phyloP scores from a whole-genome alignment of 2,329 filamentous ascomycete genomes.

The Mollisiaceae sp. region DNA sequence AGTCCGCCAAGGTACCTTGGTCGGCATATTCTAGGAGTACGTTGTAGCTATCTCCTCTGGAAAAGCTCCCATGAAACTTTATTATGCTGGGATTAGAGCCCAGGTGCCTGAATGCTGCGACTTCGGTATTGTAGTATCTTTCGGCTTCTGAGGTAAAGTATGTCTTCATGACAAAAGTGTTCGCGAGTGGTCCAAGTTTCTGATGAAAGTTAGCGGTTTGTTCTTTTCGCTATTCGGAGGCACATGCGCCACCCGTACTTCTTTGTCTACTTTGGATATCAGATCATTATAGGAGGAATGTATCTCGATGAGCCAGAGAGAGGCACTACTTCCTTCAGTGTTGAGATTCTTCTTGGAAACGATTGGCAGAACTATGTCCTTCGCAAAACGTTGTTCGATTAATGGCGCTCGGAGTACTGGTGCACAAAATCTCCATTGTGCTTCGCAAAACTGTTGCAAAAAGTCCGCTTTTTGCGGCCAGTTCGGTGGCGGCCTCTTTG shows the following conservation, averaged over 20 bases:
- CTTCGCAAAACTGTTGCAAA: constrained; percentile 35
- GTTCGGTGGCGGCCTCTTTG: not conserved
- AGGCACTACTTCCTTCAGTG: too few species aligned
- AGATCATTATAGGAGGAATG: too few species aligned
- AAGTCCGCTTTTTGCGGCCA: constrained; percentile 28
- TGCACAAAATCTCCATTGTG: constrained; percentile 39
- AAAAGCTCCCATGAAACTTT: constrained; percentile 34
- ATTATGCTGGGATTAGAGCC: constrained; percentile 31
- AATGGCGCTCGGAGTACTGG: constrained; percentile 22
- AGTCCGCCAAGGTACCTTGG: constrained; percentile 40
- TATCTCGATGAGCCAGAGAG: too few species aligned
- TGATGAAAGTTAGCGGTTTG: not conserved
- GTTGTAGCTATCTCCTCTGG: constrained; percentile 36
- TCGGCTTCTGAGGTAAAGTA: constrained; percentile 31
- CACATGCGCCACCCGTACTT: constrained; percentile 32
- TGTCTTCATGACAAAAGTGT: constrained; percentile 38
- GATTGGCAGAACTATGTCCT: constrained; percentile 37
- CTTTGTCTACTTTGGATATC: constrained; percentile 19
- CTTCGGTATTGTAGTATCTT: constrained; percentile 35
- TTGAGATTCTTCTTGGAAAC: constrained; percentile 23
- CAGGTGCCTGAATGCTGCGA: constrained; percentile 33
- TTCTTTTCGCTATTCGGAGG: constrained; percentile 33
- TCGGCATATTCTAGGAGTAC: constrained; percentile 45
- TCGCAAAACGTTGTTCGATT: constrained; percentile 27
- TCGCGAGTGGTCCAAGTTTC: constrained; percentile 4